A percentile compares a stretch with the other conserved stretches of the same genome.
Conservation (phyloP, 2,329 filamentous ascomycete species). For the Harringtonia aguacate region DNA sequence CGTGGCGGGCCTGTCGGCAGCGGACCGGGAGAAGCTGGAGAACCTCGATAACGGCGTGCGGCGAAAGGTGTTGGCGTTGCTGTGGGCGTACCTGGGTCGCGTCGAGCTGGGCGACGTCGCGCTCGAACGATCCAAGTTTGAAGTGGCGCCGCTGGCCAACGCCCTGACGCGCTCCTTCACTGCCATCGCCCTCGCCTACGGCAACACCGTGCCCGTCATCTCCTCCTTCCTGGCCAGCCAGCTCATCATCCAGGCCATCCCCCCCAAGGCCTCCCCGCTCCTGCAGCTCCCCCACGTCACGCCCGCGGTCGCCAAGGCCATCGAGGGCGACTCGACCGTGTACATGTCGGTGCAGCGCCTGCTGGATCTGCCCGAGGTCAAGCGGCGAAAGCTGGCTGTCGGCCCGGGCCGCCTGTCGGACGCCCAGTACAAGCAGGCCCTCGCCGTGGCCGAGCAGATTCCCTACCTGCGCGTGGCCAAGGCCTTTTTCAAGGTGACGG, state of each 20-base stretch:
- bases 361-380: constrained; percentile 69
- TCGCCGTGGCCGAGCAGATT: constrained; percentile 71
- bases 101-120: constrained; percentile 70
- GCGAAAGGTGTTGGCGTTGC: constrained; percentile 75
- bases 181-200: constrained; percentile 79
- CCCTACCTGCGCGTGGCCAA: constrained; percentile 78
- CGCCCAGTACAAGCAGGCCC: constrained; percentile 63
- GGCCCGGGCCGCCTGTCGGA: constrained; percentile 62
- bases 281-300: constrained; percentile 87
- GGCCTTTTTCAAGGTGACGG: constrained; percentile 96
- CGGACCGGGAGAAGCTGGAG: constrained; percentile 68
- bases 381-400: constrained; percentile 61
- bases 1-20: constrained; percentile 46
- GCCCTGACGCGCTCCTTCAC: constrained; percentile 78
- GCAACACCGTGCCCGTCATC: constrained; percentile 71
- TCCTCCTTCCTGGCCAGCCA: constrained; percentile 75
- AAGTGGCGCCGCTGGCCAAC: constrained; percentile 78
- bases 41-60: constrained; percentile 70
- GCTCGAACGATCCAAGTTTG: constrained; percentile 78
- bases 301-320: constrained; percentile 49
- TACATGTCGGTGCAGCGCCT: constrained; percentile 78
- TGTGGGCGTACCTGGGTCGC: constrained; percentile 93
- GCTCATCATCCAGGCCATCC: constrained; percentile 78
- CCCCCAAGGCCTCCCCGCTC: constrained; percentile 74
- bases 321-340: constrained; percentile 64